Conservation (phyloP, 169 alveolate genomes). For the Toxoplasma gondii region DNA sequence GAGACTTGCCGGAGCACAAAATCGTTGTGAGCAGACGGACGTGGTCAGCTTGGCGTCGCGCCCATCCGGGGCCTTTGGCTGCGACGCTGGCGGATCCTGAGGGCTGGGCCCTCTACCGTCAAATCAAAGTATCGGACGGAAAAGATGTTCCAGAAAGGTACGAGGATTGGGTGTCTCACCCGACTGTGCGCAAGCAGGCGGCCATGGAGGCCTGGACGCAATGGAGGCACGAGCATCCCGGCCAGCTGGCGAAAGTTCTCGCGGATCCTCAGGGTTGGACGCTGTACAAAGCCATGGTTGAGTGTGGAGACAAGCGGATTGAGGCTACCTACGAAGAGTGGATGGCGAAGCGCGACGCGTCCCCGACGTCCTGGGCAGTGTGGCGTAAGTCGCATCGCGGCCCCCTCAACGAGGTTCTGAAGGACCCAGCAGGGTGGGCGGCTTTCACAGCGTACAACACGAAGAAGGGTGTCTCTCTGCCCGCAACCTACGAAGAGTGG, state of each 20-base stretch:
- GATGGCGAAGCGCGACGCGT: constrained; percentile 36
- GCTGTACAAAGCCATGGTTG: constrained; percentile 55
- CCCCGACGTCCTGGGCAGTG: constrained; percentile 50
- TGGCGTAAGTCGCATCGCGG: constrained; percentile 63
- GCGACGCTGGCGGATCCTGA: constrained; percentile 43
- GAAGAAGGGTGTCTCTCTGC: constrained; percentile 48
- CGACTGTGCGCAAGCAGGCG: background rate
- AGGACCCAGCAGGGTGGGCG: constrained; percentile 65
- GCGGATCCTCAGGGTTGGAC: constrained; percentile 63
- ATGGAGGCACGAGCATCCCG: constrained; percentile 59
- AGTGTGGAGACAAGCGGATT: constrained; percentile 43
- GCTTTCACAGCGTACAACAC: constrained; percentile 43
- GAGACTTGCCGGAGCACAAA: constrained; percentile 38
- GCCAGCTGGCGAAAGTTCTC: constrained; percentile 56
- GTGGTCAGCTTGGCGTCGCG: constrained; percentile 63
- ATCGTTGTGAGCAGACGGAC: background rate
- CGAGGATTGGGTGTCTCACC: constrained; percentile 62
- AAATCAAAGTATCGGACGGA: constrained; percentile 25
- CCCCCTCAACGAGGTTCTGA: constrained; percentile 53
- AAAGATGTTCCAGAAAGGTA: constrained; percentile 43
- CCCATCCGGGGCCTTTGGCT: constrained; percentile 57
- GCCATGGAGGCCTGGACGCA: constrained; percentile 66
- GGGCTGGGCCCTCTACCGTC: constrained; percentile 65
- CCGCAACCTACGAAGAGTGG: constrained; percentile 65
- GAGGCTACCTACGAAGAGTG: constrained; percentile 54